Base-by-base conservation (phyloP, 306 rosid genomes). In the Ammopiptanthus mongolicus region DNA sequence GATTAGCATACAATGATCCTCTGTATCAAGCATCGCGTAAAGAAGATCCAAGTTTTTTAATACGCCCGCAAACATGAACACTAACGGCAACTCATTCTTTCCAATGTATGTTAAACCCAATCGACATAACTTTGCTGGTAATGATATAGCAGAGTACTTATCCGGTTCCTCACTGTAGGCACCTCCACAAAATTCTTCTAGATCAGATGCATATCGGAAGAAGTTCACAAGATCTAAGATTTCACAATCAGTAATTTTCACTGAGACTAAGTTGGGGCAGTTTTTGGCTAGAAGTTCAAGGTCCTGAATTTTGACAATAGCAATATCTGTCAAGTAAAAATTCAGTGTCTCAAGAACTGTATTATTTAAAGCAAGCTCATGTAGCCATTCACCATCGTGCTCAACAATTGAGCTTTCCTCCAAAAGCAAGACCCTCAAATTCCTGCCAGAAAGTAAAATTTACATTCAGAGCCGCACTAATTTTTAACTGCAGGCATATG, bases 111-210 rank as follows among this genome's bases (percentile, higher is more conserved):
- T 81, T 61, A 90, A 87, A 78, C 97, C 97, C 87, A 94, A 65
- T 28, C 78, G 87, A 65, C 88, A 80, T 65, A 94, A 62, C 68
- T 73, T 90, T 56, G 75, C 84, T 9, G 98, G 98, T 46, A 94
- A 79, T 1, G 91, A 13, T 48, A 91, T 69, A 71, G 21, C 72
- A 15, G 81, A 2, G 83, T 94, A 94, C 14, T 0, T 81, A 8
- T 90, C 96, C 0, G 93, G 79, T 42, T 83, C 83, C 25, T 79
- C 86, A 58, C 79, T 90, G 87, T 90, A 90, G 65, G 89, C 84
- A 37, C 93, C 98, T 47, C 98, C 98, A 65, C 93, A 91, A 81
- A 91, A 90, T 73, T 91, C 98, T 78, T 91, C 93, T 33, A 94
- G 69, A 63, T 84, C 42, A 39, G 82, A 39, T 6, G 96, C 96